Evolutionary conservation across 1,284 basidiomycete genomes (phyloP).

Genomic region (Rhodotorula sp.): DNA sequence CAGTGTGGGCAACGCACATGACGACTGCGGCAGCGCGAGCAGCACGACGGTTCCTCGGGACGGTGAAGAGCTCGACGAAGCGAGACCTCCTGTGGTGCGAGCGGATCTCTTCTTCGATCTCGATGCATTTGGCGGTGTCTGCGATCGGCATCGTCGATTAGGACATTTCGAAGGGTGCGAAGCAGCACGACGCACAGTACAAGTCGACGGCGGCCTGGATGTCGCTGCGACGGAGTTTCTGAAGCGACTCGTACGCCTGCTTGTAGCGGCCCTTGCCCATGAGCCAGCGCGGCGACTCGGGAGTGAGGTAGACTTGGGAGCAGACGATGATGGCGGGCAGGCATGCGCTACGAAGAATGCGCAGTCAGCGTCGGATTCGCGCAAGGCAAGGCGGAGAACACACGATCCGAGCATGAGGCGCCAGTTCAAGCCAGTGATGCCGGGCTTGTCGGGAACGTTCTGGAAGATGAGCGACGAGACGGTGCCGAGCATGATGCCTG

Average conservation of each 20-base stretch:
- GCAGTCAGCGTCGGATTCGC: not conserved
- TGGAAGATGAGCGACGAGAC: slow-evolving; percentile 36
- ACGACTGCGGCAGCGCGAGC: slow-evolving; percentile 63
- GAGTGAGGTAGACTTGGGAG: slow-evolving; percentile 23
- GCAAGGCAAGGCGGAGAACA: not conserved
- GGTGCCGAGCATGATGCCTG: slow-evolving; percentile 49
- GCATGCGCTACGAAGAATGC: slow-evolving; percentile 43
- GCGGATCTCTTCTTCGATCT: slow-evolving; percentile 13
- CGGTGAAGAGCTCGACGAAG: slow-evolving; percentile 53
- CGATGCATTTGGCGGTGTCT: slow-evolving; percentile 26
- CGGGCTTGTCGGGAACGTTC: slow-evolving; percentile 21
- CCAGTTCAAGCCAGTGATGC: slow-evolving; percentile 29
- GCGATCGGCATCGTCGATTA: not conserved
- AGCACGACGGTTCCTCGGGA: slow-evolving; percentile 71
- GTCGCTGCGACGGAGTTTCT: slow-evolving; percentile 61
- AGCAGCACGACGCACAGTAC: slow-evolving; percentile 42
- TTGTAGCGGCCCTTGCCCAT: slow-evolving; percentile 65
- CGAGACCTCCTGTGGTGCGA: not conserved
- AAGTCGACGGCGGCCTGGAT: slow-evolving; percentile 71
- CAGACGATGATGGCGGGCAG: slow-evolving; percentile 48
- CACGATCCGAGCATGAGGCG: slow-evolving; percentile 50
- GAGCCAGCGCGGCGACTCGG: slow-evolving; percentile 62
- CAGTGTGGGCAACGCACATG: slow-evolving; percentile 58
- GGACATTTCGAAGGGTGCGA: not conserved
- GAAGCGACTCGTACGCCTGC: slow-evolving; percentile 64